Conservation (phyloP, 176 grass and related monocot genomes). For the Ensete ventricosum region DNA sequence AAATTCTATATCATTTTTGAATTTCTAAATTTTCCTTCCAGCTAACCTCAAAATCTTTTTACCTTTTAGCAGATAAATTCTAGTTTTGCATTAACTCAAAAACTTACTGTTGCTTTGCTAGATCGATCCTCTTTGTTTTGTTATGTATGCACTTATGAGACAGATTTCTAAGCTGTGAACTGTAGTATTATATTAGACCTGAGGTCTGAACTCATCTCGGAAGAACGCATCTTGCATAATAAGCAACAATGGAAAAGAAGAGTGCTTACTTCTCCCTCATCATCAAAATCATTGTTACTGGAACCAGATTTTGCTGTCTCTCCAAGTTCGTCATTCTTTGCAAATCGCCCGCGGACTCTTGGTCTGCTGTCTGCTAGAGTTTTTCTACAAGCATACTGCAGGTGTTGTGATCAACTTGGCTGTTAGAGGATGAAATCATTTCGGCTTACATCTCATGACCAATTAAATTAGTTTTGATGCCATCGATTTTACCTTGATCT, state of each 20-base stretch:
- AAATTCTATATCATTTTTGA: no score
- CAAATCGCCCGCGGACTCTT: conserved; percentile 83
- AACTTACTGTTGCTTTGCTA: no score
- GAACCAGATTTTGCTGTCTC: conserved; percentile 46
- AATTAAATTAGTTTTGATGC: not conserved
- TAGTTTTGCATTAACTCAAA: no score
- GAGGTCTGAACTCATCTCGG: not conserved
- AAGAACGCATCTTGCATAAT: not conserved
- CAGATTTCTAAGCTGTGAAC: no score
- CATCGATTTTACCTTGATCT: conserved; percentile 74
- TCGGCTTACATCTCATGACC: conserved; percentile 7
- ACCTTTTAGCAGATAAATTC: no score
- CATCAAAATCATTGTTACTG: conserved; percentile 45
- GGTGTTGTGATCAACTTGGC: conserved; percentile 7
- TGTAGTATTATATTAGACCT: not conserved
- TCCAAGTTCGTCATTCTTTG: conserved; percentile 72
- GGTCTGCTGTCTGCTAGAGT: conserved; percentile 93
- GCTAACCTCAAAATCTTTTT: no score
- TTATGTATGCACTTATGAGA: no score
- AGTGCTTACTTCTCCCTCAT: conserved; percentile 53
- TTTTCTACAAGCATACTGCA: conserved; percentile 98
- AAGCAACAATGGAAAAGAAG: not conserved
- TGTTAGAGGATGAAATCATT: conserved; percentile 24
- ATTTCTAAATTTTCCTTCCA: no score
- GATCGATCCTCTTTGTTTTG: no score